A percentile compares a stretch with the other conserved stretches of the same genome.
Evolutionary conservation across 352 stramenopile genomes (phyloP).

Genomic region (Pythium graminicola): DNA sequence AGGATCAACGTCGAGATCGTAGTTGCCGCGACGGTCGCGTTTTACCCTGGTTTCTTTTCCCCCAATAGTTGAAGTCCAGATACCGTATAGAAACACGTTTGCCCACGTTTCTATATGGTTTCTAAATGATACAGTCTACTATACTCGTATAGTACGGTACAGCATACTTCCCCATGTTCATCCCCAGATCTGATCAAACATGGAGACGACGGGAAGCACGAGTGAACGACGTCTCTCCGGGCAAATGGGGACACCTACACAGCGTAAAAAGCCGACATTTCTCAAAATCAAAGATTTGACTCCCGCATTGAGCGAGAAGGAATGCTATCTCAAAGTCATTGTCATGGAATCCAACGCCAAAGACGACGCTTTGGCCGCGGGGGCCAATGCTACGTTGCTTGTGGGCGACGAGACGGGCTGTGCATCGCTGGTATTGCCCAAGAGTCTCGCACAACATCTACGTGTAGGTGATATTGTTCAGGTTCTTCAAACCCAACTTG

Average conservation of each 20-base stretch:
- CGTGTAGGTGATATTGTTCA: conserved; percentile 72
- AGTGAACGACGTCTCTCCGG: conserved; percentile 14
- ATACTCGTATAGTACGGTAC: conserved; percentile 4
- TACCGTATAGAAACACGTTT: too few species aligned
- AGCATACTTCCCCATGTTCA: not conserved
- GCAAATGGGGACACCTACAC: conserved; percentile 21
- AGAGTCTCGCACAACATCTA: conserved; percentile 56
- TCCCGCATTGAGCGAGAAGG: conserved; percentile 48
- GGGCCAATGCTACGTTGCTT: conserved; percentile 74
- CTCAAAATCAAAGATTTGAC: conserved; percentile 70
- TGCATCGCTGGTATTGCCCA: conserved; percentile 73
- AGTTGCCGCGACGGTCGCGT: not conserved
- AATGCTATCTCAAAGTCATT: conserved; percentile 69
- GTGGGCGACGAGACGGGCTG: conserved; percentile 78
- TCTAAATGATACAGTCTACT: conserved; percentile 1
- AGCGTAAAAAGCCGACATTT: conserved; percentile 50
- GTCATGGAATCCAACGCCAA: conserved; percentile 81
- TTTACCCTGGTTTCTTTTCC: not conserved
- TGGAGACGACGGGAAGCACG: conserved; percentile 5
- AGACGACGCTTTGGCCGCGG: conserved; percentile 55
- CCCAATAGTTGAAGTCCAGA: conserved; percentile 16
- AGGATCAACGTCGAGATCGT: not conserved
- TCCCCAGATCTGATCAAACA: not conserved
- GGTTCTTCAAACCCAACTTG: conserved; percentile 55
- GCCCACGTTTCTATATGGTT: conserved; percentile 9